A percentile compares a stretch with the other conserved stretches of the same genome.
phyloP scores from a whole-genome alignment of 2,329 filamentous ascomycete genomes.

The Aspergillus quadricinctus region DNA sequence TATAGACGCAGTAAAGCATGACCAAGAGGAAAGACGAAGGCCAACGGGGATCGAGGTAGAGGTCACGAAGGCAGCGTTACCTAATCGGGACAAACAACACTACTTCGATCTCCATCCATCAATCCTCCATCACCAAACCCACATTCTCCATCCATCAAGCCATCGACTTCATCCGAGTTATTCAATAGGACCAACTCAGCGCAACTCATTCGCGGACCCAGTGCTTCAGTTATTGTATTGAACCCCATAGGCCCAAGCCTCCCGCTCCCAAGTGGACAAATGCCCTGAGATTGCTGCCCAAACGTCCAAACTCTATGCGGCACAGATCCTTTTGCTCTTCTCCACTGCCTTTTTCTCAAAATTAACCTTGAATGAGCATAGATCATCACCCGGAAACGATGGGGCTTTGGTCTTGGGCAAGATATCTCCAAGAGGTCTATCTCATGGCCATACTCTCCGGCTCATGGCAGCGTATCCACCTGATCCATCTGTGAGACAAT shows the following conservation, averaged over 20 bases:
- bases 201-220: neutral
- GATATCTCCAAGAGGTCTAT: neutral
- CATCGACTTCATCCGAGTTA: neutral
- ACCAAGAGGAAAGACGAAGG: neutral
- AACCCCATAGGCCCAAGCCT: slow-evolving; percentile 9
- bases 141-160: neutral
- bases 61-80: neutral
- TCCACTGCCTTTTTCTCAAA: neutral
- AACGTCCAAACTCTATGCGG: neutral
- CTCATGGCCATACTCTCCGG: neutral
- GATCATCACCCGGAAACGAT: neutral
- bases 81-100: neutral
- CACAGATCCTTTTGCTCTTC: neutral
- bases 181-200: neutral
- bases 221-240: slow-evolving; percentile 4
- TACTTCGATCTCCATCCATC: neutral
- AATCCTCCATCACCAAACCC: neutral
- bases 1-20: neutral
- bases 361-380: neutral
- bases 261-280: slow-evolving; percentile 14
- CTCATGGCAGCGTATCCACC: neutral
- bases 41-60: neutral
- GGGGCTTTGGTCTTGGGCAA: neutral
- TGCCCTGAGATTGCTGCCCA: slow-evolving; percentile 9
- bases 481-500: neutral